Evolutionary conservation across 495 filamentous ascomycete species (phyloP), one percentile per base, ranked within the genome.

Genomic region (Tuber brumale): DNA sequence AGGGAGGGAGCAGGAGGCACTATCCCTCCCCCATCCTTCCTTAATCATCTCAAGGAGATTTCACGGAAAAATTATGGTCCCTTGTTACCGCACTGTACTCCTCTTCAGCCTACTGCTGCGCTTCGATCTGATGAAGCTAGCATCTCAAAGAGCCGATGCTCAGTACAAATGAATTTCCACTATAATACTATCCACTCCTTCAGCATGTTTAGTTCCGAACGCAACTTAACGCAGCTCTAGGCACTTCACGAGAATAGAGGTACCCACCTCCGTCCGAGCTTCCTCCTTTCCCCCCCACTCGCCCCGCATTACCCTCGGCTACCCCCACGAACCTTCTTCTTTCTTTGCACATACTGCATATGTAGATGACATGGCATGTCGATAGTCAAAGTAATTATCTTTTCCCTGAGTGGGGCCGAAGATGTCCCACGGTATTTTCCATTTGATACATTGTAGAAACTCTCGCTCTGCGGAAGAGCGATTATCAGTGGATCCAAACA

Each of bases 371-470:
- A 70, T 45, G 72, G 74, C 37, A 69, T 44, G 57, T 61, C 31
- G 57, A 61, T 41, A 31, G 71, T 39, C 71, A 72, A 72, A 71
- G 66, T 70, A 72, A 42, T n/a, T 51, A 43, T 27, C 46, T 57
- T 45, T 70, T 48, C 31, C 70, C 39, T 70, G 66, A 61, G 51
- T 41, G 71, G 45, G 48, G 74, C 43, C 45, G 61, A 42, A 48
- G 44, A 77, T 71, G 71, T 78, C 66, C 70, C 66, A 78, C 73
- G 43, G 57, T 72, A 76, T 37, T 27, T 37, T 70, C 75, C 71
- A 74, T 66, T 51, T 27, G 57, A 61, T 61, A 61, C 57, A 31
- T 31, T 61, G n/a, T 31, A 61, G 57, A 61, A 61, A 27, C n/a
- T 31, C 57, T 16, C 8, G 57, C 57, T 31, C 3, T 61, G 16